These are phyloP conservation scores for Hibiscus tridactylites DNA, from an alignment of 345 rosid genomes.

Conservation along the genomic window DNA sequence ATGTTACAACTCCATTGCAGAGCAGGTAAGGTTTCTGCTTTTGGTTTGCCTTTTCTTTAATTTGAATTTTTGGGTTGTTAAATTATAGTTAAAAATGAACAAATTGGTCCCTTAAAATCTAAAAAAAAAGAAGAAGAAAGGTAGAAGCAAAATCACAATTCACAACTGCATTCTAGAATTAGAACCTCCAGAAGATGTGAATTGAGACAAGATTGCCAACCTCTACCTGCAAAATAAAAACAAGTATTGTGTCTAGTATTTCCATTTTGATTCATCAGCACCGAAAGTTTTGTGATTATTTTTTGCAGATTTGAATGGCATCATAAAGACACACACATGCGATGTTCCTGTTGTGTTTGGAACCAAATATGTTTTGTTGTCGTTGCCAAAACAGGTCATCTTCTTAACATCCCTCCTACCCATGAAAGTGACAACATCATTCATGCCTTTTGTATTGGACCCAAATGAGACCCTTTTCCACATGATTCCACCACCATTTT, in stretches of 20 bases:
- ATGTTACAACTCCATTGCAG: too few species aligned
- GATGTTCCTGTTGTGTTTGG: neutral
- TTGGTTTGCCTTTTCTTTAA: too few species aligned
- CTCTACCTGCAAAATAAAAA: neutral
- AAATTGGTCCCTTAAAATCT: too few species aligned
- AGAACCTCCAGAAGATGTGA: too few species aligned
- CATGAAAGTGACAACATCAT: neutral
- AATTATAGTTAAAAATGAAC: too few species aligned
- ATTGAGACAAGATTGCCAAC: slow-evolving; percentile 20
- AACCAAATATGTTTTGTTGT: neutral
- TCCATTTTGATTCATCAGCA: neutral
- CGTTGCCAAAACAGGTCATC: neutral
- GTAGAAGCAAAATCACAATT: too few species aligned
- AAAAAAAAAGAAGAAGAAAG: too few species aligned
- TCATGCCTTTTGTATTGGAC: neutral
- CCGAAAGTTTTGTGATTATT: slow-evolving; percentile 2
- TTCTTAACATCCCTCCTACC: neutral
- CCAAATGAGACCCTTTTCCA: neutral
- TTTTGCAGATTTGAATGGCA: neutral
- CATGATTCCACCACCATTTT: neutral
- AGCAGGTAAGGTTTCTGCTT: too few species aligned
- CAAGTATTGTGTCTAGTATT: neutral
- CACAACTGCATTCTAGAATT: too few species aligned
- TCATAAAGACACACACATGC: neutral
- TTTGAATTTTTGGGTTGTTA: too few species aligned